Conservation (phyloP, 768 basidiomycete genomes). For the Fistulinella prunicolor region DNA sequence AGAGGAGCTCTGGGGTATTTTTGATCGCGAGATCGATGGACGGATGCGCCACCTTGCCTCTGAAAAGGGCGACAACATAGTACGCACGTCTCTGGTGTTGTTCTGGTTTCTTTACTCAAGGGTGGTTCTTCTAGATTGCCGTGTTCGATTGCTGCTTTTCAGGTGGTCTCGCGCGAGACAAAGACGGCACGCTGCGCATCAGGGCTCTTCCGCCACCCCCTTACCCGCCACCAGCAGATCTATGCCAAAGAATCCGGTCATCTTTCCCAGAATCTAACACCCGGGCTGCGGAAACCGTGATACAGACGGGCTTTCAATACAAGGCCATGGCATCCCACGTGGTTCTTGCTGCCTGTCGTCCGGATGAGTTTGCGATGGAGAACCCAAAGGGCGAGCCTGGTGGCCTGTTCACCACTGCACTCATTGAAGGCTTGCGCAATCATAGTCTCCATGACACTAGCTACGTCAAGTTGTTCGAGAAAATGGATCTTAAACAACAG, state of each 20-base stretch:
- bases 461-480: constrained; percentile 12
- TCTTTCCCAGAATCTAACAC: neutral
- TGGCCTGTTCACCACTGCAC: constrained; percentile 19
- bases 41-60: constrained; percentile 15
- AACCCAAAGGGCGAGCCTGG: constrained; percentile 8
- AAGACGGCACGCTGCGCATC: neutral
- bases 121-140: constrained; percentile 3
- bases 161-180: constrained; percentile 14
- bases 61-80: constrained; percentile 20
- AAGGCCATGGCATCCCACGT: constrained; percentile 20
- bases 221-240: constrained; percentile 12
- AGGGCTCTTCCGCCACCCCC: constrained; percentile 12
- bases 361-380: constrained; percentile 13
- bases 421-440: constrained; percentile 11
- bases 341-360: constrained; percentile 21
- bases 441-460: constrained; percentile 13
- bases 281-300: constrained; percentile 9
- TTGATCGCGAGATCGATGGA: constrained; percentile 14
- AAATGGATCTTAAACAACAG: constrained; percentile 2
- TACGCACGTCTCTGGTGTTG: neutral
- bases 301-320: constrained; percentile 11
- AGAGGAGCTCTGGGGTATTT: constrained; percentile 8
- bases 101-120: neutral
- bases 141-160: constrained; percentile 23
- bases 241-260: constrained; percentile 9